Percentiles rank a stretch among this genome's conserved stretches.
These are phyloP conservation scores for Fusarium falciforme DNA, from an alignment of 2,329 filamentous ascomycete genomes.

Conservation along the genomic window DNA sequence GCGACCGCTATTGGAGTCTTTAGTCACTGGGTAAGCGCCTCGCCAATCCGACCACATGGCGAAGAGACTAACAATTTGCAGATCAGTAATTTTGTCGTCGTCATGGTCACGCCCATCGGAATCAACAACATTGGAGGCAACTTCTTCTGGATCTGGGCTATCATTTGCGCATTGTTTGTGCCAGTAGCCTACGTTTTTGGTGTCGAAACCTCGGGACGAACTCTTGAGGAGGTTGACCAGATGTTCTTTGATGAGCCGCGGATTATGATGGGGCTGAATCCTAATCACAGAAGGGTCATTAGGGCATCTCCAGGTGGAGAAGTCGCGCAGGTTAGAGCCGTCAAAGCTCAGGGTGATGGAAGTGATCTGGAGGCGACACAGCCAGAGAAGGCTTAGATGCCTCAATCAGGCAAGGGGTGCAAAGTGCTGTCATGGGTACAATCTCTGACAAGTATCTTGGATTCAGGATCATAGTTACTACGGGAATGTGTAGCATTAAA, in stretches of 20 bases:
- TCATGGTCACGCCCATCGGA: slow-evolving; percentile 12
- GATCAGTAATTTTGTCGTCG: slow-evolving; percentile 12
- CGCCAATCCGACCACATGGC: background rate
- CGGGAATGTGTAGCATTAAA: background rate
- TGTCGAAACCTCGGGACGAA: slow-evolving; percentile 4
- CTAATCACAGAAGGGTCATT: background rate
- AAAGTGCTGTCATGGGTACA: background rate
- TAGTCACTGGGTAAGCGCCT: background rate
- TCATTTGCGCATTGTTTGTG: slow-evolving; percentile 6
- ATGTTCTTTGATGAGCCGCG: slow-evolving; percentile 12
- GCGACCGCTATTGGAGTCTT: background rate
- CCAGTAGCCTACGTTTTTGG: slow-evolving; percentile 9
- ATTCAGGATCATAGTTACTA: background rate
- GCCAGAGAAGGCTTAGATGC: background rate
- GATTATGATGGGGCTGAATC: slow-evolving; percentile 5
- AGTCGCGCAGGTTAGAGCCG: background rate
- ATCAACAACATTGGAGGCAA: slow-evolving; percentile 4
- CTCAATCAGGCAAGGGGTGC: background rate
- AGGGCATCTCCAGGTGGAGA: background rate
- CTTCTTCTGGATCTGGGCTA: slow-evolving; percentile 20
- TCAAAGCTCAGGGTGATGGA: background rate
- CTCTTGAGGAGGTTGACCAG: slow-evolving; percentile 9
- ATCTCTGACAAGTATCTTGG: background rate
- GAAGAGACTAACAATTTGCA: background rate
- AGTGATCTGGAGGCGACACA: background rate